Conservation (phyloP, 2,329 filamentous ascomycete genomes). For the Cladosporium austrohemisphaericum region DNA sequence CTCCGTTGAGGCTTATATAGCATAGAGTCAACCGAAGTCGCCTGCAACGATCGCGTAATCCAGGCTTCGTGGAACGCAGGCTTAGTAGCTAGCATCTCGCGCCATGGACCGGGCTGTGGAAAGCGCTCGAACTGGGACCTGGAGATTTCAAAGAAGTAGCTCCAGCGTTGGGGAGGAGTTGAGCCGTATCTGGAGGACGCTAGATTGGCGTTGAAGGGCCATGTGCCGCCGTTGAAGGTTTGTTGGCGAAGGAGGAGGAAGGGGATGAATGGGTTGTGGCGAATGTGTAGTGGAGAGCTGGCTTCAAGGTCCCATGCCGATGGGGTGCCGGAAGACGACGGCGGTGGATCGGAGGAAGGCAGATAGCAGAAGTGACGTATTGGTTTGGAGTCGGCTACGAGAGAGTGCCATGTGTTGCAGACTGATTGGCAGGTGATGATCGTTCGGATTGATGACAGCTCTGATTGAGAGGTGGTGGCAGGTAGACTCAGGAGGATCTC, state of each 20-base stretch:
- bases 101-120: not conserved
- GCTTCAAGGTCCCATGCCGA: not conserved
- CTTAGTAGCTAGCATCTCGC: not conserved
- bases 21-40: not conserved
- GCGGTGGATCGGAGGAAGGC: not conserved
- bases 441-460: not conserved
- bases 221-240: not conserved
- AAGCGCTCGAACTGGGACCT: not conserved
- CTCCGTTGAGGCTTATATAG: not conserved
- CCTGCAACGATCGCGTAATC: not conserved
- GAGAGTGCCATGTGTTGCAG: not conserved
- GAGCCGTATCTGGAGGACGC: not conserved
- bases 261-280: conserved; percentile 1
- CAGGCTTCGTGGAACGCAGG: not conserved
- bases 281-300: not conserved
- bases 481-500: not conserved
- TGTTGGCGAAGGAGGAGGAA: conserved; percentile 1
- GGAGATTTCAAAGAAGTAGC: not conserved
- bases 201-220: not conserved
- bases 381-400: not conserved
- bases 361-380: not conserved
- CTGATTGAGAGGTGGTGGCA: not conserved
- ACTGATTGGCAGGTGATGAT: not conserved
- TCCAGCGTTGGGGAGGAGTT: not conserved
- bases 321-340: not conserved